These are phyloP conservation scores for Psilocybe cubensis DNA, from an alignment of 768 basidiomycete genomes.

Conservation along the genomic window DNA sequence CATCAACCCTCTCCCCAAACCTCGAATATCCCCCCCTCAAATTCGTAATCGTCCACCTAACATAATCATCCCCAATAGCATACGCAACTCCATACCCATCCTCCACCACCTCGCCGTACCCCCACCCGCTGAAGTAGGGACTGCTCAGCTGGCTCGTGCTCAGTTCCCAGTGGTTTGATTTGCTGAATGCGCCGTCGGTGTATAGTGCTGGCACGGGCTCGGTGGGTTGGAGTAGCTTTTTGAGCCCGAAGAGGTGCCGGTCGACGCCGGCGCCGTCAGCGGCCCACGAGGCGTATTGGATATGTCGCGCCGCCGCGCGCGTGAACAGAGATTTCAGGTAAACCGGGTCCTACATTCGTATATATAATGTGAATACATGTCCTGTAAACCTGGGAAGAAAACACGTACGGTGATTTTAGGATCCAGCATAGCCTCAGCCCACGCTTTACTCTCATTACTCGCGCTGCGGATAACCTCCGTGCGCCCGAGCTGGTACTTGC, in stretches of 20 bases:
- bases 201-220: conserved; percentile 79
- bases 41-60: conserved; percentile 93
- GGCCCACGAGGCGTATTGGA: conserved; percentile 88
- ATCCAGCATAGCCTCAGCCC: conserved; percentile 89
- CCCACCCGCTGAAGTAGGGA: conserved; percentile 90
- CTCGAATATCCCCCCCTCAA: conserved; percentile 55
- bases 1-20: too few species aligned
- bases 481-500: conserved; percentile 87
- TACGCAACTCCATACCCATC: conserved; percentile 95
- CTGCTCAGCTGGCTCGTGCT: conserved; percentile 88
- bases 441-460: conserved; percentile 81
- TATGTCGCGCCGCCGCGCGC: conserved; percentile 78
- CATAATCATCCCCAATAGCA: conserved; percentile 79
- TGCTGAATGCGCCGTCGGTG: conserved; percentile 67
- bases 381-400: neutral
- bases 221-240: conserved; percentile 73
- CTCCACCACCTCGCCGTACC: conserved; percentile 93
- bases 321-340: conserved; percentile 72
- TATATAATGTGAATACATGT: neutral
- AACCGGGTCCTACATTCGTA: conserved; percentile 27
- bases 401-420: conserved; percentile 39
- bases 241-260: conserved; percentile 93
- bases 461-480: conserved; percentile 95
- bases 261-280: conserved; percentile 95
- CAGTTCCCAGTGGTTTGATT: conserved; percentile 89